A percentile compares a stretch with the other conserved stretches of the same genome.
phyloP scores from a whole-genome alignment of 1,139 yeast species.

The Candida labiduridarum region DNA sequence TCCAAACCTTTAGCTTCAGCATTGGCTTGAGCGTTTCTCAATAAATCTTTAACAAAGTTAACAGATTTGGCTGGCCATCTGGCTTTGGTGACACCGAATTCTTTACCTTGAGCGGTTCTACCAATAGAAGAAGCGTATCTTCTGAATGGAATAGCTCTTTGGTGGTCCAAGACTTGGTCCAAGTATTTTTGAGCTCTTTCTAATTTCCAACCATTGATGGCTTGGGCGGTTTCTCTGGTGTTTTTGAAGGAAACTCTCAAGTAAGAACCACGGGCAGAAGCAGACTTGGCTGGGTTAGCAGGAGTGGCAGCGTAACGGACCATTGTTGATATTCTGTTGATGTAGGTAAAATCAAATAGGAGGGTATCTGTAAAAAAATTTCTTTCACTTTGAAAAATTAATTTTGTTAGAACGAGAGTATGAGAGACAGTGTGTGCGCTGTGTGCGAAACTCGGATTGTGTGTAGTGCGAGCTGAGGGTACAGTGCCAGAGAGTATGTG shows the following conservation, averaged over 20 bases:
- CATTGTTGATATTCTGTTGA: slow-evolving; percentile 28
- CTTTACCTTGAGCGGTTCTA: slow-evolving; percentile 99
- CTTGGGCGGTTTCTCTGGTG: slow-evolving; percentile 99
- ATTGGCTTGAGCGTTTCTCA: slow-evolving; percentile 97
- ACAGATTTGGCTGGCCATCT: slow-evolving; percentile 99
- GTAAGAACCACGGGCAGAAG: slow-evolving; percentile 99
- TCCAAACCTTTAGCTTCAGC: slow-evolving; percentile 99
- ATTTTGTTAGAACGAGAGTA: slow-evolving; percentile 3
- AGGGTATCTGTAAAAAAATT: slow-evolving; percentile 4
- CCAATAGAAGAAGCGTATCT: slow-evolving; percentile 96
- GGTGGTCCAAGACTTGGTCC: slow-evolving; percentile 94
- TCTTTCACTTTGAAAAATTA: slow-evolving; percentile 3
- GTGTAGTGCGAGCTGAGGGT: background rate
- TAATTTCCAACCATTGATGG: slow-evolving; percentile 97
- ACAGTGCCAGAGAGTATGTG: background rate
- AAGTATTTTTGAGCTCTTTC: slow-evolving; percentile 95
- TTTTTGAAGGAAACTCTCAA: slow-evolving; percentile 99
- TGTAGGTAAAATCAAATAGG: slow-evolving; percentile 4
- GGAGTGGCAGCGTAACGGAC: slow-evolving; percentile 97
- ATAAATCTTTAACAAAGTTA: slow-evolving; percentile 90
- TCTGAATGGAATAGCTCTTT: slow-evolving; percentile 99
- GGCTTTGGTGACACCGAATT: slow-evolving; percentile 99
- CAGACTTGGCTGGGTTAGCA: slow-evolving; percentile 99
- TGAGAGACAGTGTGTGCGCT: background rate
- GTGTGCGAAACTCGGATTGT: slow-evolving; percentile 3